These are phyloP conservation scores for Leccinum subtestaceum DNA, from an alignment of 768 basidiomycete species.

Conservation along the genomic window DNA sequence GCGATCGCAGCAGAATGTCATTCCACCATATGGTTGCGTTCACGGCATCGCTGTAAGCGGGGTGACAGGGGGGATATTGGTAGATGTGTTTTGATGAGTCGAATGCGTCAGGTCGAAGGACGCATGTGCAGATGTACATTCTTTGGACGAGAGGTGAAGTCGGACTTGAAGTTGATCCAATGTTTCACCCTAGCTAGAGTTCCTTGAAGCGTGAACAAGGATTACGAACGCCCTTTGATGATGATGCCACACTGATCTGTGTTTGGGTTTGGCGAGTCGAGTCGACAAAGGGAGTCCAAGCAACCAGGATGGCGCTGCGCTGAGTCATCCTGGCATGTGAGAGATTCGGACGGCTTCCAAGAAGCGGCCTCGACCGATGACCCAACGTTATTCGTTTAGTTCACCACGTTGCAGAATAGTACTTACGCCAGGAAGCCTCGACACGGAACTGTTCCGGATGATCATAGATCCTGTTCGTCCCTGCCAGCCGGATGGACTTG, in stretches of 20 bases:
- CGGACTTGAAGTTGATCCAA: conserved; percentile 7
- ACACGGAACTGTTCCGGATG: conserved; percentile 14
- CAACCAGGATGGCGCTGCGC: background rate
- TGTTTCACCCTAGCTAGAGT: conserved; percentile 17
- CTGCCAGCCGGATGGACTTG: conserved; percentile 27
- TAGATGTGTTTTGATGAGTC: background rate
- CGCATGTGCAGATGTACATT: conserved; percentile 5
- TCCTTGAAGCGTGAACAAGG: conserved; percentile 2
- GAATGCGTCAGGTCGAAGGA: conserved; percentile 19
- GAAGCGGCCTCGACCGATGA: background rate
- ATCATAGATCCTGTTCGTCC: conserved; percentile 7
- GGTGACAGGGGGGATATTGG: background rate
- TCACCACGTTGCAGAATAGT: conserved; percentile 11
- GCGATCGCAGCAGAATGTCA: conserved; percentile 10
- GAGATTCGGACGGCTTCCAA: background rate
- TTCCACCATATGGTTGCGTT: background rate
- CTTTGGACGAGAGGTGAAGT: too few species aligned
- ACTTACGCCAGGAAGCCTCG: background rate
- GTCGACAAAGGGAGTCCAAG: background rate
- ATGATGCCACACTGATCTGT: background rate
- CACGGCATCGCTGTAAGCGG: background rate
- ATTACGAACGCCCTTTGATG: conserved; percentile 11
- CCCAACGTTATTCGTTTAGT: background rate
- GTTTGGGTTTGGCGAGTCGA: background rate
- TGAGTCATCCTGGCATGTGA: conserved; percentile 4